A percentile compares a stretch with the other conserved stretches of the same genome.
Conservation (phyloP, 805 yeast species). For the Candida anglica region DNA sequence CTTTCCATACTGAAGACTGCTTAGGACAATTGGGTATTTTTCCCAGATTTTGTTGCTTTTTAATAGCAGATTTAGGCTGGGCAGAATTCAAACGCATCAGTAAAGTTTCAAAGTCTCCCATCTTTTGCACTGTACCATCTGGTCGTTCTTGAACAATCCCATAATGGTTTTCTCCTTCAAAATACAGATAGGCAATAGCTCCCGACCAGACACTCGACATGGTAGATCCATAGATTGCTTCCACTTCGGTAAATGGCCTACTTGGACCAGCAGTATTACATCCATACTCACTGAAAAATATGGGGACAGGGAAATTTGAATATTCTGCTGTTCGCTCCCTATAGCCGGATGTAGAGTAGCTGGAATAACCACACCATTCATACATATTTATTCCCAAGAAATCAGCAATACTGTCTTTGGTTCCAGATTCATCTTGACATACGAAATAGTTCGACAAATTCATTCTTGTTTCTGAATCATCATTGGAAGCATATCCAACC, state of each 20-base stretch:
- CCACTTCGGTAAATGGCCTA: slow-evolving; percentile 38
- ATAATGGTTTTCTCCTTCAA: slow-evolving; percentile 29
- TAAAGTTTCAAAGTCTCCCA: slow-evolving; percentile 28
- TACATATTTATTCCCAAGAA: slow-evolving; percentile 36
- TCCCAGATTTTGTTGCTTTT: not conserved
- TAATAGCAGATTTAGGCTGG: not conserved
- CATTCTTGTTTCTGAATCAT: slow-evolving; percentile 27
- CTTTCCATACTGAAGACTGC: slow-evolving; percentile 13
- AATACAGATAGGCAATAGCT: slow-evolving; percentile 34
- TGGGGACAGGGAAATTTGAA: slow-evolving; percentile 26
- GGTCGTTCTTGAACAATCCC: slow-evolving; percentile 29
- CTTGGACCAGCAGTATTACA: slow-evolving; percentile 31
- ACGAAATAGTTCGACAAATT: slow-evolving; percentile 26
- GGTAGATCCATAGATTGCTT: slow-evolving; percentile 25
- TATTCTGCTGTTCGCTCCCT: slow-evolving; percentile 30
- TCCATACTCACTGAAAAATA: slow-evolving; percentile 38
- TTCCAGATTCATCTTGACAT: slow-evolving; percentile 16
- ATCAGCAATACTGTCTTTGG: slow-evolving; percentile 16
- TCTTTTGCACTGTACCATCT: slow-evolving; percentile 21
- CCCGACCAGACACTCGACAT: slow-evolving; percentile 39
- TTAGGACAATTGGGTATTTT: not conserved
- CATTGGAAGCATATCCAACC: slow-evolving; percentile 39
- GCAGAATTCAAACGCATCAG: slow-evolving; percentile 16
- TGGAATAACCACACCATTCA: slow-evolving; percentile 41
- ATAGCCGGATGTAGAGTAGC: slow-evolving; percentile 33